Base-by-base conservation (phyloP, 1,284 basidiomycete species). In the Apiotrichum mycotoxinovorans region DNA sequence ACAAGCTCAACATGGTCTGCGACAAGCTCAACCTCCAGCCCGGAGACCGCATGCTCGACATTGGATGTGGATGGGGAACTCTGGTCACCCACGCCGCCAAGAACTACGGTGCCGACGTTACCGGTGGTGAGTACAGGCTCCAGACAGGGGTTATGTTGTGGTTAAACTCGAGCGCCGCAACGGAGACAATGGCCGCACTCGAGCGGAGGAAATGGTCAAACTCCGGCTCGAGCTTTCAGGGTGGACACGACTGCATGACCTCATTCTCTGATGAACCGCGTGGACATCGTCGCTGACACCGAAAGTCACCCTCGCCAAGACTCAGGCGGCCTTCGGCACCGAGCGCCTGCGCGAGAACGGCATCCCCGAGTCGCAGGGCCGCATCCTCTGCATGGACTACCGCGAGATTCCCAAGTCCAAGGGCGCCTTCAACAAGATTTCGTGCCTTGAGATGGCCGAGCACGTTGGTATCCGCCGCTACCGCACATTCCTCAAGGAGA, bases 21-120 rank as follows among this genome's bases (percentile, higher is more conserved):
- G 88, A 88, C 70, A 98, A 98, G 79, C 86, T 99, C 63, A 83
- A 88, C 73, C 83, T 98, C 56, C 81, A 96, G 72, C 84, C 89
- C 25, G 82, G 82, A 0, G 91, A 94, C 77, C 83, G 85, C 62
- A 81, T 98, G 35, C 85, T 98, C 56, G 84, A 85, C 74, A 90
- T 97, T 64, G 95, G 95, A 35, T 98, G 96, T 74, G 96, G 96
- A 50, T 98, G 95, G 96, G 96, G 95, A 33, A 98, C 96, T 1
- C 85, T 99, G 55, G 84, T 86, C 49, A 87, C 95, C 1, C 97
- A 93, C 73, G 95, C 95, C 30, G 89, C 91, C 47, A 98, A 98
- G 81, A 99, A 99, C 82, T 98, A 89, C 74, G 89, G 83, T 17
- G 94, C 90, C 67, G 91, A 98, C 70, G 90, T 88, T 35, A 98